Evolutionary conservation across 2,329 filamentous ascomycete genomes (phyloP), one percentile per base, ranked within the genome.

Genomic region (Botrytis fabae): DNA sequence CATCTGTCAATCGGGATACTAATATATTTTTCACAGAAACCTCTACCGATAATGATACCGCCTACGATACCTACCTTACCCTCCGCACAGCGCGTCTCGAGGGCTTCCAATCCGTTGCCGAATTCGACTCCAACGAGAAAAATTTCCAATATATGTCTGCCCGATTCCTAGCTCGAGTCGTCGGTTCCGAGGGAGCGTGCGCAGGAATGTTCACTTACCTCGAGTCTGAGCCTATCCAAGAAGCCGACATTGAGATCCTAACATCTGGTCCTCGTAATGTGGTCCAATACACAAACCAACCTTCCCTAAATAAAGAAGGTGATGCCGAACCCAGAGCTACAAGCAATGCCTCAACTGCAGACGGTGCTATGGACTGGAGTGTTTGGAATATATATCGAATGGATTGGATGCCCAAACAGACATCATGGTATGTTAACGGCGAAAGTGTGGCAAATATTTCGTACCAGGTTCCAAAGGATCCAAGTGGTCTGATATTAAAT

Each of bases 241-340:
- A 81, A 77, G 75, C 79, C 40, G 80, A 81, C 51, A 80, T 81
- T 16, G 80, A 81, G 60, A 80, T 81, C 63, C 75, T 81, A 5
- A 81, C 79, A 10, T 48, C 66, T 2, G 79, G 75, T 16, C 78
- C 79, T 0, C 60, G 75, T 38, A 74, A 80, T 44, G 48, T 48
- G 6, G 77, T 80, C 1, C 80, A 81, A 68, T 80, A 77, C 65
- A 80, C 80, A 0, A 81, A 81, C 38, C 80, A 81, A 63, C 80
- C 80, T 1, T 76, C 75, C 4, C 61, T 76, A 1, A 73, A 79
- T 61, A 73, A 72, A 40, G 64, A 75, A 6, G 79, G 79, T 0
- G 73, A 78, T 64, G 68, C 57, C 0, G 46, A 77, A 1, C 44
- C 74, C 3, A 68, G 77, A 44, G 77, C 77, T 8, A 80, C 79